A percentile compares a stretch with the other conserved stretches of the same genome.
Conservation (phyloP, 352 stramenopile species). For the Elongisporangium anandrum region DNA sequence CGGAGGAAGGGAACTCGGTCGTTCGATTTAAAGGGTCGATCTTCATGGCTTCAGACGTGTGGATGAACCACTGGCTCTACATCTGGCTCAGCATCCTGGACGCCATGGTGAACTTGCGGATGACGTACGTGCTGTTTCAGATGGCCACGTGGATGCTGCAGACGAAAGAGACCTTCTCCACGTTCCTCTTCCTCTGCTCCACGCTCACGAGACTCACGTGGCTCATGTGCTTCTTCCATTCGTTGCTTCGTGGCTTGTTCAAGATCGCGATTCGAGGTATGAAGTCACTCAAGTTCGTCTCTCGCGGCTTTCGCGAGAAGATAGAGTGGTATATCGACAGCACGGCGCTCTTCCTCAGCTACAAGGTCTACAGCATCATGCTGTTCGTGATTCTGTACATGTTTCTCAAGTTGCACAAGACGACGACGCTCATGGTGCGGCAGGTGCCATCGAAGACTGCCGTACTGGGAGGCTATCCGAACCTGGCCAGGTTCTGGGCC, state of each 20-base stretch:
- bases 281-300: too few relatives aligned
- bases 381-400: constrained; percentile 14
- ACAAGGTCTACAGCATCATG: constrained; percentile 28
- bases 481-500: constrained; percentile 18
- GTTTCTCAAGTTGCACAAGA: constrained; percentile 11
- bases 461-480: constrained; percentile 16
- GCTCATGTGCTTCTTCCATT: constrained; percentile 26
- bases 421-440: constrained; percentile 18
- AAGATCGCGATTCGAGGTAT: constrained; percentile 10
- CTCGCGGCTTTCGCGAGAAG: not conserved
- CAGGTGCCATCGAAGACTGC: constrained; percentile 3
- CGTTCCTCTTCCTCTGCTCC: constrained; percentile 31
- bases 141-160: constrained; percentile 30
- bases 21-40: constrained; percentile 15
- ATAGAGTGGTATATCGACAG: constrained; percentile 20
- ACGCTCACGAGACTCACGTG: constrained; percentile 27
- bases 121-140: constrained; percentile 26
- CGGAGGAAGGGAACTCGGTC: constrained; percentile 1
- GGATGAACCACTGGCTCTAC: constrained; percentile 46
- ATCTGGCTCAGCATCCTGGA: constrained; percentile 32
- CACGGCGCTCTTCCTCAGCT: constrained; percentile 17
- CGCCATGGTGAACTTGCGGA: constrained; percentile 17
- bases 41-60: constrained; percentile 30
- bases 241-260: constrained; percentile 9
- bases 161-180: constrained; percentile 18